These are phyloP conservation scores for Jatropha multifida DNA, from an alignment of 441 rosid species.

Conservation along the genomic window DNA sequence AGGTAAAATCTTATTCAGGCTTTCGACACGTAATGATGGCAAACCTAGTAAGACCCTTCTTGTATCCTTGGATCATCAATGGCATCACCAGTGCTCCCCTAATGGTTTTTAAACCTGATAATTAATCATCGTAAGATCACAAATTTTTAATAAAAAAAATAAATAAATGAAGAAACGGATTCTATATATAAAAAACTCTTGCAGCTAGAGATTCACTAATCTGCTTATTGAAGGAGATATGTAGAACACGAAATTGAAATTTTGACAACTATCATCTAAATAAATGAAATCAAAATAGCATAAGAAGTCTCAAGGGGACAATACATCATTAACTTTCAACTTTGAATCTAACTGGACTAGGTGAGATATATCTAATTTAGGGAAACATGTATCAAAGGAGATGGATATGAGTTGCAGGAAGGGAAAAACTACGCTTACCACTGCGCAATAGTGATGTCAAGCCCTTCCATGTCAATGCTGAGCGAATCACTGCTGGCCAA, in stretches of 20 bases:
- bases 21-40: constrained; percentile 73
- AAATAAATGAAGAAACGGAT: background rate
- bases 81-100: constrained; percentile 90
- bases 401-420: background rate
- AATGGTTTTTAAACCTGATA: constrained; percentile 64
- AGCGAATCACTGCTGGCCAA: constrained; percentile 86
- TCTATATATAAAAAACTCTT: no score
- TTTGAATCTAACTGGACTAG: no score
- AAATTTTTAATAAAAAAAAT: background rate
- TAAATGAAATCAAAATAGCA: background rate
- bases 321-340: no score
- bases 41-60: constrained; percentile 74
- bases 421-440: constrained; percentile 37
- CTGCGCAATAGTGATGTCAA: constrained; percentile 60
- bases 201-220: background rate
- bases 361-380: background rate
- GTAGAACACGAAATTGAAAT: no score
- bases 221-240: background rate
- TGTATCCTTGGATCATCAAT: constrained; percentile 82
- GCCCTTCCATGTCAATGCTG: constrained; percentile 84
- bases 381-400: background rate
- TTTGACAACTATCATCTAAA: background rate
- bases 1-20: constrained; percentile 26
- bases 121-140: background rate
- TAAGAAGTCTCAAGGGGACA: no score